Evolutionary conservation across 768 basidiomycete species (phyloP), one percentile per base, ranked within the genome.

Genomic region (Exidia glandulosa): DNA sequence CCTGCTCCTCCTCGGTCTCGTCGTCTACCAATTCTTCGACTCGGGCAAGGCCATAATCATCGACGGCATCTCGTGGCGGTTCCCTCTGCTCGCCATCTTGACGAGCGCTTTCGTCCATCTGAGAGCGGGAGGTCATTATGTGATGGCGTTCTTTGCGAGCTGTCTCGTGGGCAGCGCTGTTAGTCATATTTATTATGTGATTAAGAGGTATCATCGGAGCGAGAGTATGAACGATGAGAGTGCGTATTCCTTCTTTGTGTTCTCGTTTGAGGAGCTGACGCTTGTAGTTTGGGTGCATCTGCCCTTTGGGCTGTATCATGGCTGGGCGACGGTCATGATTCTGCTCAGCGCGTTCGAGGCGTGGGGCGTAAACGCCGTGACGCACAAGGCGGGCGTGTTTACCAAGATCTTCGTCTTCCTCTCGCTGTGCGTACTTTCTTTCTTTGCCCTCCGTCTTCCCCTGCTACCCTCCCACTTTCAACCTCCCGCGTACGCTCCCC

Each of bases 341-440:
- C 71, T 94, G 66, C 72, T 94, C 64, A 85, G 87, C 41, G 88
- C 80, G 2, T 94, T 94, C 67, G 86, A 92, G 64, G 92, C 92
- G 0, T 94, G 94, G 66, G 94, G 95, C 63, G 83, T 85, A 61
- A 80, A 94, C 69, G 84, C 88, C 0, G 68, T 77, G 60, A 71
- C 70, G 60, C 76, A 87, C 60, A 73, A 69, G 31, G 85, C 90
- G 2, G 91, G 93, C 41, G 74, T 93, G 59, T 93, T 90, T 86
- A 94, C 92, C 69, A 93, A 94, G 68, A 85, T 95, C 69, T 92
- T 94, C 65, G 95, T 94, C 61, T 94, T 96, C 84, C 84, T 97
- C 31, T 88, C 81, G 41, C 76, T 95, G 84, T 90, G 74, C 67
- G 87, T 75, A 2, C 32, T 25, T 60, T n/a, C n/a, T n/a, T n/a